Evolutionary conservation across 495 filamentous ascomycete species (phyloP), one percentile per base, ranked within the genome.

Genomic region (Hypomontagnella monticulosa): DNA sequence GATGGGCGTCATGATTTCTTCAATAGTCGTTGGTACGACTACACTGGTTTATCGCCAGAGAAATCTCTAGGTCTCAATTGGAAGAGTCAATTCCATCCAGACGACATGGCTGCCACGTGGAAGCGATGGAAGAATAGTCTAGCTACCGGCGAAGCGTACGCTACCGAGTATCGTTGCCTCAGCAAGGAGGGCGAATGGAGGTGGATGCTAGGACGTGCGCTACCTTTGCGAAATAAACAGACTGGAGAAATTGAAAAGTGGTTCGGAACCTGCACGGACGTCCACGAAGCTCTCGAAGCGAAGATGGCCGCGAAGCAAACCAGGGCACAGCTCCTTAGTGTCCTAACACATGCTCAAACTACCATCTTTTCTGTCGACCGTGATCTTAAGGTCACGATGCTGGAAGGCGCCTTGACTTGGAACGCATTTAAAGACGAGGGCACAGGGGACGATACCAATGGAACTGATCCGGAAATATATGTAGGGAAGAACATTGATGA

Each of bases 201-300:
- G 40, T 91, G 88, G 89, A 91, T 92, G 83, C 76, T 91, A 4
- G 87, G 85, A 32, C 80, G 85, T 37, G 89, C 88, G 0, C 59
- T 88, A 33, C 89, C 89, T 0, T 72, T 91, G 54, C 76, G 76
- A 50, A 84, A 90, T 64, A 81, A 81, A 52, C 80, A 80, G 50
- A 88, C 78, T 2, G 85, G 86, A 0, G 74, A 77, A 30, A 90
- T 92, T 40, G 76, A 88, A 54, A 89, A 89, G 72, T 92, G 89
- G 89, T 90, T 89, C 66, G 89, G 76, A 12, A 85, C 87, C n/a
- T 88, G 84, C 68, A 89, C 87, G 7, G 87, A 91, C 46, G 86
- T 90, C 20, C 83, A 89, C 66, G 85, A 89, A 43, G 76, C 84
- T 14, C 84, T 90, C 4, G 80, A 88, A 67, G 78, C 85, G 0